These are phyloP conservation scores for Akanthomyces dipterigenus DNA, from an alignment of 2,329 filamentous ascomycete genomes.

Conservation along the genomic window DNA sequence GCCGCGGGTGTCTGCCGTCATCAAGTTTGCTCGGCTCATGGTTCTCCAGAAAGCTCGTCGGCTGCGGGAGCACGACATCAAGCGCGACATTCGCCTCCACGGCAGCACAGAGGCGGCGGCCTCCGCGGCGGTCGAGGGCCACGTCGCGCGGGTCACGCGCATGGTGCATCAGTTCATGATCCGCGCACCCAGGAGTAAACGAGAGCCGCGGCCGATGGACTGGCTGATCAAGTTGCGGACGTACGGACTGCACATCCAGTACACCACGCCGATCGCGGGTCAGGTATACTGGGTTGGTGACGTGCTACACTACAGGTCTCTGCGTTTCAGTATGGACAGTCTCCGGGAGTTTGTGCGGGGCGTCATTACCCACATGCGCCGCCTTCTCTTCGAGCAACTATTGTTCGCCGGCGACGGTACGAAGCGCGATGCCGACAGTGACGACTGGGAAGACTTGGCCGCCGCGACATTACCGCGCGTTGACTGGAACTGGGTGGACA, in stretches of 20 bases:
- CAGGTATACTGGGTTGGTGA: conserved; percentile 11
- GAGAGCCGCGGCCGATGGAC: conserved; percentile 14
- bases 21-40: conserved; percentile 14
- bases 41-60: conserved; percentile 8
- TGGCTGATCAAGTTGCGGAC: conserved; percentile 13
- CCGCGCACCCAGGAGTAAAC: background rate
- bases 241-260: conserved; percentile 14
- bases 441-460: background rate
- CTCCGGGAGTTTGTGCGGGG: background rate
- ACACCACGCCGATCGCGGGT: conserved; percentile 1
- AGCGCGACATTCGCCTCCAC: background rate
- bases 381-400: background rate
- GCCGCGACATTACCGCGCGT: background rate
- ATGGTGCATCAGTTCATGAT: conserved; percentile 16
- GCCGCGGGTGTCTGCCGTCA: conserved; percentile 12
- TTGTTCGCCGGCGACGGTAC: background rate
- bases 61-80: conserved; percentile 3
- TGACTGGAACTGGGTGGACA: background rate
- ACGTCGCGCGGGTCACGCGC: conserved; percentile 1
- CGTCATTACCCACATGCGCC: background rate
- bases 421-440: background rate
- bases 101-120: background rate
- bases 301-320: background rate
- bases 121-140: background rate
- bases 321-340: conserved; percentile 5